Conservation (phyloP, 129 eudicot genomes). For the Smallanthus sonchifolius region DNA sequence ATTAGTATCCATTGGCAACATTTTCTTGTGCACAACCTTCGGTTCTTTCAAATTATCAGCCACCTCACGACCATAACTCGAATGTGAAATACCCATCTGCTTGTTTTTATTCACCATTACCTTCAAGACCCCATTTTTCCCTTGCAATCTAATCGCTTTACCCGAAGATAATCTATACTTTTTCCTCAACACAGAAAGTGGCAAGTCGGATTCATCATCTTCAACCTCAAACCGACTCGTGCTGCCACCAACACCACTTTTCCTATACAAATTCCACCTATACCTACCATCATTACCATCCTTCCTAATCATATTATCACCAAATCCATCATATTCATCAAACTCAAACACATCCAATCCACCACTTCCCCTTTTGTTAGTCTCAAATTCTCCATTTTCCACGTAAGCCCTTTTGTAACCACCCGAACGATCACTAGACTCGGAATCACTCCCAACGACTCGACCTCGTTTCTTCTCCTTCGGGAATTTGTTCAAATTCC, state of each 20-base stretch:
- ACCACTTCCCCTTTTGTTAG: constrained; percentile 35
- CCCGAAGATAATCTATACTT: constrained; percentile 38
- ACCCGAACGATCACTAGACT: constrained; percentile 43
- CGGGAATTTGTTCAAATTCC: constrained; percentile 11
- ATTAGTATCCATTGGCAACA: constrained; percentile 13
- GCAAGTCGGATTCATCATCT: constrained; percentile 51
- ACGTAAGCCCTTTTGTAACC: background rate
- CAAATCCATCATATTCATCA: constrained; percentile 68
- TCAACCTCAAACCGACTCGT: constrained; percentile 29
- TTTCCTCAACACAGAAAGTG: constrained; percentile 44
- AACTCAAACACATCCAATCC: constrained; percentile 71
- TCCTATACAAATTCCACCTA: constrained; percentile 4
- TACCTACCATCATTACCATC: background rate
- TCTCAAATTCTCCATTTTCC: constrained; percentile 30
- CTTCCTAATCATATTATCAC: constrained; percentile 42
- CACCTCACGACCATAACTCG: background rate
- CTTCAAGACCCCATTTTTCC: constrained; percentile 75
- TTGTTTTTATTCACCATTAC: constrained; percentile 65
- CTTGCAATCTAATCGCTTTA: constrained; percentile 61
- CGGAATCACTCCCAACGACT: constrained; percentile 30
- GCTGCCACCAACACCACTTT: constrained; percentile 15
- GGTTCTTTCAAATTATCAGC: constrained; percentile 23
- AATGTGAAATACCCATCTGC: background rate
- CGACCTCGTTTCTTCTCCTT: constrained; percentile 46
- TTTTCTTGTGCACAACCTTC: constrained; percentile 26